Conservation (phyloP, 371 early-diverging fungal species). For the Apophysomyces sp. region DNA sequence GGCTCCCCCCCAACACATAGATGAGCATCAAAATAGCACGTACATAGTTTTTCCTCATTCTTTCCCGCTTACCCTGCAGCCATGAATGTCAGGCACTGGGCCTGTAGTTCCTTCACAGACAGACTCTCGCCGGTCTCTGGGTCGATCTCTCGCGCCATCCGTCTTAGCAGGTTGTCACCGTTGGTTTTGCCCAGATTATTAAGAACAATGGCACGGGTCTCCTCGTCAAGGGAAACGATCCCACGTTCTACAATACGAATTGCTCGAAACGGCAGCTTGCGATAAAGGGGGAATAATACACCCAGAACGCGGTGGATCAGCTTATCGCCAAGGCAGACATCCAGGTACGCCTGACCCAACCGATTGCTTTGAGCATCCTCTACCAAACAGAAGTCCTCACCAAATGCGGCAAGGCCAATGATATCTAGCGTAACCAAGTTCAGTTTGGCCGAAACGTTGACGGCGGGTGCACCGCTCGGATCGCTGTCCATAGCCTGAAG, state of each 20-base stretch:
- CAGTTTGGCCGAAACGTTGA: constrained; percentile 32
- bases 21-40: neutral
- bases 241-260: constrained; percentile 18
- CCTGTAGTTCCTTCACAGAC: constrained; percentile 21
- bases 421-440: constrained; percentile 37
- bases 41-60: neutral
- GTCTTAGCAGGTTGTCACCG: constrained; percentile 23
- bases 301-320: constrained; percentile 24
- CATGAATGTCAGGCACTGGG: constrained; percentile 38
- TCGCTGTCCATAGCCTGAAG: constrained; percentile 4
- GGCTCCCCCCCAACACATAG: no score
- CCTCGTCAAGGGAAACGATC: constrained; percentile 29
- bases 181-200: constrained; percentile 27
- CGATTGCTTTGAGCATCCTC: constrained; percentile 20
- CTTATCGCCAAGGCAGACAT: constrained; percentile 25
- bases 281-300: constrained; percentile 27
- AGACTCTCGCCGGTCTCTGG: constrained; percentile 28
- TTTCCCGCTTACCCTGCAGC: constrained; percentile 25
- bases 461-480: constrained; percentile 8
- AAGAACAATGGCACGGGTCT: constrained; percentile 32
- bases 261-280: constrained; percentile 26
- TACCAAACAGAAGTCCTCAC: constrained; percentile 36
- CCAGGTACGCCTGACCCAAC: constrained; percentile 42
- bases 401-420: constrained; percentile 43
- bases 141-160: constrained; percentile 26